A percentile compares a stretch with the other conserved stretches of the same genome.
Evolutionary conservation across 768 basidiomycete species (phyloP).

Genomic region (Cystofilobasidium capitatum): DNA sequence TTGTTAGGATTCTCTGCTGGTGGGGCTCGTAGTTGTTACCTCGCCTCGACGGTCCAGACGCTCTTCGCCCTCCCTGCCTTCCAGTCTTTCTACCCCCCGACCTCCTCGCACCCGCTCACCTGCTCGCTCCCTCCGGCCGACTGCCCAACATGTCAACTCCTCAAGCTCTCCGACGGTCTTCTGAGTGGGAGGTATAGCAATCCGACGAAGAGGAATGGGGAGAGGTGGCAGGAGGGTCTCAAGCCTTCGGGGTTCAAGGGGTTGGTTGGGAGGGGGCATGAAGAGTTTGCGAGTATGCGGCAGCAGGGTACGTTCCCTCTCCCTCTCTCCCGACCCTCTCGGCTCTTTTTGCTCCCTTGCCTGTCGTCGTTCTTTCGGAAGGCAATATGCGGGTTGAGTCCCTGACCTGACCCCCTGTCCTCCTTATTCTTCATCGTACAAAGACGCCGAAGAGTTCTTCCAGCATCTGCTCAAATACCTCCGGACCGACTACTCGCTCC

Average conservation of each 20-base stretch:
- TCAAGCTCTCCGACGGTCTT: slow-evolving; percentile 83
- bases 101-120: slow-evolving; percentile 48
- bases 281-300: slow-evolving; percentile 89
- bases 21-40: slow-evolving; percentile 66
- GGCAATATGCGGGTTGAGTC: too few relatives aligned
- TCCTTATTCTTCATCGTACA: too few relatives aligned
- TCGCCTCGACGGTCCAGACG: slow-evolving; percentile 84
- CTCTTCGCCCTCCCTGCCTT: slow-evolving; percentile 73
- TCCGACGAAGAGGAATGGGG: slow-evolving; percentile 45
- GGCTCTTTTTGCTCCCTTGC: too few relatives aligned
- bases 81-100: slow-evolving; percentile 55
- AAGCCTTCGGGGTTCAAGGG: slow-evolving; percentile 75
- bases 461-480: slow-evolving; percentile 65
- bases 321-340: background rate
- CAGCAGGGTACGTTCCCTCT: slow-evolving; percentile 51
- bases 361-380: too few relatives aligned
- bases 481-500: slow-evolving; percentile 36
- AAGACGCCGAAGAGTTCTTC: slow-evolving; percentile 88
- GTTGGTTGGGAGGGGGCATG: slow-evolving; percentile 82
- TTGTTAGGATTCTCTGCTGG: background rate
- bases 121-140: slow-evolving; percentile 63
- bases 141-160: slow-evolving; percentile 92
- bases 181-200: slow-evolving; percentile 81
- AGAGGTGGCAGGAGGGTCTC: slow-evolving; percentile 67
- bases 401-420: too few relatives aligned